Evolutionary conservation across 495 filamentous ascomycete species (phyloP).

Genomic region (Aspergillus nanangensis): DNA sequence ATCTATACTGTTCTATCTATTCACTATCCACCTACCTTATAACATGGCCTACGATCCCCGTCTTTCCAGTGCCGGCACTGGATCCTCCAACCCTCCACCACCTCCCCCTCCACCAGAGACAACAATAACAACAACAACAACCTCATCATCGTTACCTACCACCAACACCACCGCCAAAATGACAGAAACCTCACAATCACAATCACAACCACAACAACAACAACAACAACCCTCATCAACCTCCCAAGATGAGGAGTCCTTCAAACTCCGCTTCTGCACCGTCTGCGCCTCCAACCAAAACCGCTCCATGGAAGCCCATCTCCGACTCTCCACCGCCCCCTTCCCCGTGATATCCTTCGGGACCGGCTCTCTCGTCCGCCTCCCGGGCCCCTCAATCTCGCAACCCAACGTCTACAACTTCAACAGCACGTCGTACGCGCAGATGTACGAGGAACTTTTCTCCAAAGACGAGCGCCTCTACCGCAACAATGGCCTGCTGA

Average conservation of each 20-base stretch:
- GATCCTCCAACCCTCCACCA: conserved; percentile 45
- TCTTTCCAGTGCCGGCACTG: conserved; percentile 41
- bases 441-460: conserved; percentile 84
- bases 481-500: conserved; percentile 83
- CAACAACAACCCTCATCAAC: not conserved
- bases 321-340: conserved; percentile 72
- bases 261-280: conserved; percentile 94
- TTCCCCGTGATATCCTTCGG: conserved; percentile 98
- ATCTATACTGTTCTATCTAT: conserved; percentile 12
- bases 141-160: too few relatives aligned
- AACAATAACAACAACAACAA: not conserved
- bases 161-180: conserved; percentile 18
- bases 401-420: conserved; percentile 97
- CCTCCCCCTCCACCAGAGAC: conserved; percentile 44
- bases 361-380: conserved; percentile 88
- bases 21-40: conserved; percentile 10
- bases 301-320: conserved; percentile 97
- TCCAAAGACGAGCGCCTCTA: conserved; percentile 86
- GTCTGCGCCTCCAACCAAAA: conserved; percentile 98
- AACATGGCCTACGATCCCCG: conserved; percentile 56
- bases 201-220: conserved; percentile 29
- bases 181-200: conserved; percentile 37
- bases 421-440: conserved; percentile 86
- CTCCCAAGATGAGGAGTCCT: conserved; percentile 47
- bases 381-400: conserved; percentile 85